Conservation (phyloP, 2,329 filamentous ascomycete genomes). For the Ophiocordyceps sinensis region DNA sequence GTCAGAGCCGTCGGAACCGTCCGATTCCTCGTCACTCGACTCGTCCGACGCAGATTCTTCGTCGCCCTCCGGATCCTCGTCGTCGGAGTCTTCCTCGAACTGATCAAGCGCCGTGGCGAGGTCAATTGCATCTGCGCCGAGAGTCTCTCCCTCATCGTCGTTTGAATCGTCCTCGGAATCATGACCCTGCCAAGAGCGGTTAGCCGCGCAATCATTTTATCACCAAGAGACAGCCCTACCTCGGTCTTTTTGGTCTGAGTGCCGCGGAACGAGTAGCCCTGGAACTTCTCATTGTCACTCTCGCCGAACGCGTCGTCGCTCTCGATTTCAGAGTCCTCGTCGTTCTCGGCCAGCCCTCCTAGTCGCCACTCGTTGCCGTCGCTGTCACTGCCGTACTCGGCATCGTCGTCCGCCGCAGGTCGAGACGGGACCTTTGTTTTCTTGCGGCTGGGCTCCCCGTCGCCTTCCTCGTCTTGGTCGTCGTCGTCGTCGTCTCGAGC, state of each 20-base stretch:
- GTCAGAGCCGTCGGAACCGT: constrained; percentile 25
- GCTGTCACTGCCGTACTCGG: constrained; percentile 68
- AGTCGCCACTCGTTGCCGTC: constrained; percentile 78
- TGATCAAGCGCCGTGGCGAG: constrained; percentile 42
- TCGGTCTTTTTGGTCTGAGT: constrained; percentile 22
- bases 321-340: constrained; percentile 50
- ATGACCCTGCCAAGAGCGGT: constrained; percentile 1
- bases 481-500: constrained; percentile 28
- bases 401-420: constrained; percentile 34
- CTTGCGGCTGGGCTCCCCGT: constrained; percentile 29
- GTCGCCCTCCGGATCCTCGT: constrained; percentile 31
- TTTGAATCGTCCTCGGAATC: constrained; percentile 42
- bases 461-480: constrained; percentile 28
- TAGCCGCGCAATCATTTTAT: not conserved
- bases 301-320: constrained; percentile 73
- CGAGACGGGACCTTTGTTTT: constrained; percentile 25
- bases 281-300: constrained; percentile 75
- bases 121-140: constrained; percentile 45
- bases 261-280: constrained; percentile 49
- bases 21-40: constrained; percentile 29
- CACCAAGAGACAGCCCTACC: constrained; percentile 5
- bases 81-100: constrained; percentile 32
- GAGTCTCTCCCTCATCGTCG: constrained; percentile 40
- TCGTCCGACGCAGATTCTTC: constrained; percentile 26
- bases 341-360: constrained; percentile 42